Conservation (phyloP, 106 monocot genomes). For the Dactylorhiza incarnata region DNA sequence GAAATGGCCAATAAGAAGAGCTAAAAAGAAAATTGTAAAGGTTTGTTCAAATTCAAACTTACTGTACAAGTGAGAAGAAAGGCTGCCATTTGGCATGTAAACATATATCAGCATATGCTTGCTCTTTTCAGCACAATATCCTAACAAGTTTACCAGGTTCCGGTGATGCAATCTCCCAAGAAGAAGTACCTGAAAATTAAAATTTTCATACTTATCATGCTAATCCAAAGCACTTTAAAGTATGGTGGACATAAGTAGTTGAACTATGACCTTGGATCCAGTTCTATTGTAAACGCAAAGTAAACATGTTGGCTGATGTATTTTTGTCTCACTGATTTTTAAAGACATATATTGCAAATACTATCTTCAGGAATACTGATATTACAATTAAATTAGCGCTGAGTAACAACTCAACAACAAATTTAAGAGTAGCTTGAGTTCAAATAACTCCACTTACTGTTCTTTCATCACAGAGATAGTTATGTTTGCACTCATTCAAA, state of each 20-base stretch:
- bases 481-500: too few species aligned
- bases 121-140: conserved; percentile 60
- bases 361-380: neutral
- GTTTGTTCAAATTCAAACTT: conserved; percentile 9
- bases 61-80: conserved; percentile 62
- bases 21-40: neutral
- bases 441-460: too few species aligned
- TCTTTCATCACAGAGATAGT: too few species aligned
- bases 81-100: conserved; percentile 64
- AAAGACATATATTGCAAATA: too few species aligned
- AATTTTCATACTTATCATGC: neutral
- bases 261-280: neutral
- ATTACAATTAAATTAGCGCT: too few species aligned
- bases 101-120: conserved; percentile 62
- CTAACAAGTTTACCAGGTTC: conserved; percentile 72
- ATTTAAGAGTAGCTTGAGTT: too few species aligned
- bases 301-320: neutral
- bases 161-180: conserved; percentile 71
- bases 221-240: neutral
- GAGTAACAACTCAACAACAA: too few species aligned
- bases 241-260: too few species aligned
- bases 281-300: too few species aligned
- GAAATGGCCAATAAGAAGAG: neutral
- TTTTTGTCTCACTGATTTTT: neutral
- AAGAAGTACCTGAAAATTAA: conserved; percentile 47